A percentile compares a stretch with the other conserved stretches of the same genome.
Conservation (phyloP, 352 stramenopile genomes). For the Globisporangium barbulae region DNA sequence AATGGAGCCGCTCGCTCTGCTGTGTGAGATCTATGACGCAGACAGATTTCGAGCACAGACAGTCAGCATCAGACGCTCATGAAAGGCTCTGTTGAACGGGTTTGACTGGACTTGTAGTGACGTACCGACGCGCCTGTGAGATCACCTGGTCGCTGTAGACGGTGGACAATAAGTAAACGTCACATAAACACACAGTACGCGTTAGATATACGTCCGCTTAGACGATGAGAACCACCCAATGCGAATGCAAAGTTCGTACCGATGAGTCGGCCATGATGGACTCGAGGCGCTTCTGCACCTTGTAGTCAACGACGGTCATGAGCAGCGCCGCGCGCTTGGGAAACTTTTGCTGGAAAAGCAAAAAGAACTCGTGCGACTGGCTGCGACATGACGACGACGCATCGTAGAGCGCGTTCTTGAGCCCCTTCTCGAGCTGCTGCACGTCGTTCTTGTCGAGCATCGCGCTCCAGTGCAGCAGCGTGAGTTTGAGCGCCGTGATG, state of each 20-base stretch:
- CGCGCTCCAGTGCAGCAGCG: conserved; percentile 58
- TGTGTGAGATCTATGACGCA: background rate
- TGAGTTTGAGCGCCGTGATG: conserved; percentile 54
- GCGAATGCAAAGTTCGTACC: background rate
- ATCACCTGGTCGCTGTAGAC: background rate
- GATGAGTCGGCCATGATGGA: conserved; percentile 31
- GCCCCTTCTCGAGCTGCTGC: conserved; percentile 71
- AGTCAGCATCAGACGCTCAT: background rate
- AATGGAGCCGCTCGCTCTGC: conserved; percentile 18
- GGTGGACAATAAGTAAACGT: background rate
- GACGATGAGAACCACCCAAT: background rate
- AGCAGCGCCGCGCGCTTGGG: conserved; percentile 68
- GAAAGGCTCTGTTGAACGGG: background rate
- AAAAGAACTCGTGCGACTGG: conserved; percentile 67
- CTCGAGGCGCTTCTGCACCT: conserved; percentile 80
- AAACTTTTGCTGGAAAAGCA: conserved; percentile 71
- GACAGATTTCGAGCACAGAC: background rate
- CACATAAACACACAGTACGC: background rate
- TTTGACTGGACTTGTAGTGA: background rate
- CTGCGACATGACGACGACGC: conserved; percentile 69
- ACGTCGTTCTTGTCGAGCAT: conserved; percentile 80
- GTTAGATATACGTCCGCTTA: background rate
- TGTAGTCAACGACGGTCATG: conserved; percentile 73
- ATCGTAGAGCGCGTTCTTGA: conserved; percentile 73
- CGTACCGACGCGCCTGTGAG: conserved; percentile 12